A percentile compares a stretch with the other conserved stretches of the same genome.
These are phyloP conservation scores for Salvia sclarea DNA, from an alignment of 305 asterid species.

Conservation along the genomic window DNA sequence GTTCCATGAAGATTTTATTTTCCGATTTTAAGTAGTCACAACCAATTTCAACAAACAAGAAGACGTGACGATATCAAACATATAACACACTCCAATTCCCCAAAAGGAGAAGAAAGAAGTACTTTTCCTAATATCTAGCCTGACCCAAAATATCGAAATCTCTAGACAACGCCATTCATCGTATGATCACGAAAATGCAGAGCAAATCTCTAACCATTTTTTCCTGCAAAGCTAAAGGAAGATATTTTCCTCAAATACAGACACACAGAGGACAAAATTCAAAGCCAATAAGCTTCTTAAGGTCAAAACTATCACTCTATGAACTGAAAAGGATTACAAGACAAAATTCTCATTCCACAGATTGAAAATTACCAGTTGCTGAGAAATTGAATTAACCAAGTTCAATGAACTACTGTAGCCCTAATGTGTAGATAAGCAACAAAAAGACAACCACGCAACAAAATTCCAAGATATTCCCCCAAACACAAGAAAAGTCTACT, in stretches of 20 bases:
- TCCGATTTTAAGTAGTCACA: neutral
- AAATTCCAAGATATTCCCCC: constrained; percentile 5
- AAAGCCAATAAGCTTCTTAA: neutral
- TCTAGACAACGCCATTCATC: neutral
- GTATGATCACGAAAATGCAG: neutral
- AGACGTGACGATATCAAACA: too few species aligned
- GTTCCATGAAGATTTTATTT: neutral
- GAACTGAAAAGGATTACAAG: neutral
- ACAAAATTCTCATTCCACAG: neutral
- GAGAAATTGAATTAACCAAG: neutral
- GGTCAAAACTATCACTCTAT: neutral
- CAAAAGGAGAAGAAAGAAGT: too few species aligned
- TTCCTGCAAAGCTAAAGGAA: neutral
- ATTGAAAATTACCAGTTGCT: constrained; percentile 8
- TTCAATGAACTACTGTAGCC: neutral
- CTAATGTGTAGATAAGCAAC: constrained; percentile 15
- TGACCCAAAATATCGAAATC: neutral
- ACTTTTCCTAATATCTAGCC: too few species aligned
- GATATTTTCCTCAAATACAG: neutral
- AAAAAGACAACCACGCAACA: neutral
- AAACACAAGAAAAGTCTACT: neutral
- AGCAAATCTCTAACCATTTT: neutral
- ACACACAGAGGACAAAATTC: neutral
- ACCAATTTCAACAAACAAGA: too few species aligned
- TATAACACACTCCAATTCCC: too few species aligned